These are phyloP conservation scores for Pulchroboletus neoregius DNA, from an alignment of 1,284 basidiomycete genomes.

Conservation along the genomic window DNA sequence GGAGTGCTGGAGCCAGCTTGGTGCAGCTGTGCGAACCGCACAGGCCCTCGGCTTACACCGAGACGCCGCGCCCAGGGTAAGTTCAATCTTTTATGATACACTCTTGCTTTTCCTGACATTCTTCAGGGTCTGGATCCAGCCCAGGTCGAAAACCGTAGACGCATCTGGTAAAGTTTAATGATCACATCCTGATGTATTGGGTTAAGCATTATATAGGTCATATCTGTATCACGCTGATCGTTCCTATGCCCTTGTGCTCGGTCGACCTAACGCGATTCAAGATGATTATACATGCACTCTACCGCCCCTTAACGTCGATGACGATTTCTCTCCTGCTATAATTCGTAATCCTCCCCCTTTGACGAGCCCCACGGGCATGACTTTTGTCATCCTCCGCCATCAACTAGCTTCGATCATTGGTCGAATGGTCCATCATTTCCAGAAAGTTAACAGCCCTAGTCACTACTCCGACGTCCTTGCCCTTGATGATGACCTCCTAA, in stretches of 20 bases:
- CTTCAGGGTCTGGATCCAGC: constrained; percentile 71
- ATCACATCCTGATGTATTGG: constrained; percentile 1
- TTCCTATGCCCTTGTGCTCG: constrained; percentile 87
- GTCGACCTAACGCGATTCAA: constrained; percentile 85
- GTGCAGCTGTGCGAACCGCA: constrained; percentile 88
- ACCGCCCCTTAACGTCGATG: constrained; percentile 81
- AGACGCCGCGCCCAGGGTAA: constrained; percentile 82
- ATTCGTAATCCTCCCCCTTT: constrained; percentile 51
- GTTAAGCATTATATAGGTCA: constrained; percentile 49
- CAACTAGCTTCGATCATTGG: constrained; percentile 84
- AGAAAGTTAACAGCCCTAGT: constrained; percentile 78
- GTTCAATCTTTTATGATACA: constrained; percentile 22
- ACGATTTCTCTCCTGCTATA: constrained; percentile 47
- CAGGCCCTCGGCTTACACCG: constrained; percentile 92
- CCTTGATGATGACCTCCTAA: constrained; percentile 83
- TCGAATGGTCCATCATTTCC: constrained; percentile 92
- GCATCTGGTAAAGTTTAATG: constrained; percentile 68
- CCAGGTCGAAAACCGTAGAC: constrained; percentile 84
- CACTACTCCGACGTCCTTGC: constrained; percentile 83
- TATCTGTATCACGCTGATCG: constrained; percentile 92
- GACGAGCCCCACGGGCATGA: constrained; percentile 75
- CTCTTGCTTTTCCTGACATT: constrained; percentile 9
- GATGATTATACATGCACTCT: constrained; percentile 83
- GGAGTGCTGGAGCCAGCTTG: constrained; percentile 94
- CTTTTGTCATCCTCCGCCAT: constrained; percentile 86